A percentile compares a stretch with the other conserved stretches of the same genome.
Conservation (phyloP, 2,329 filamentous ascomycete species). For the Hortaea werneckii region DNA sequence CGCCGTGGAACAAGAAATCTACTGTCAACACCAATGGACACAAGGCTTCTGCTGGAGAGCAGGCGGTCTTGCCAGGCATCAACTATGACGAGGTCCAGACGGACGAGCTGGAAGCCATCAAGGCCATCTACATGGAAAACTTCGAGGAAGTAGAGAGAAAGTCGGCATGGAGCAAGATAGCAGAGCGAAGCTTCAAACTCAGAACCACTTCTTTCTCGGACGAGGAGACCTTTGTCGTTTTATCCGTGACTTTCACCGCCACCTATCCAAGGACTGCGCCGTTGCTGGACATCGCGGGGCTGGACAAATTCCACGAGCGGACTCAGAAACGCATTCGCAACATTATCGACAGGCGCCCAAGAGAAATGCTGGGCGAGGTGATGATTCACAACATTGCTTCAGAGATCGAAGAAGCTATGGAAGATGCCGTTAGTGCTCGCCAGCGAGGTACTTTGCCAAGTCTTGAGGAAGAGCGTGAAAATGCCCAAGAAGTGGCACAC, state of each 20-base stretch:
- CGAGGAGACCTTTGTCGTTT: slow-evolving; percentile 56
- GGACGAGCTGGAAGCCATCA: slow-evolving; percentile 75
- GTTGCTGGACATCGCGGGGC: slow-evolving; percentile 56
- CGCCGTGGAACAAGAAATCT: slow-evolving; percentile 29
- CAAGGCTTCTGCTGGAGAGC: neutral
- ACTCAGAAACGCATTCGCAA: slow-evolving; percentile 61
- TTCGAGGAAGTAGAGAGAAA: slow-evolving; percentile 63
- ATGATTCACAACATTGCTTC: slow-evolving; percentile 55
- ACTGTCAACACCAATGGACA: neutral
- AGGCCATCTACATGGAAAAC: slow-evolving; percentile 84
- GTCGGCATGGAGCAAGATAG: slow-evolving; percentile 81
- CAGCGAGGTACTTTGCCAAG: slow-evolving; percentile 69
- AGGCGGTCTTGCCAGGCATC: slow-evolving; percentile 26
- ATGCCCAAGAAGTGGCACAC: slow-evolving; percentile 64
- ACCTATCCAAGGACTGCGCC: slow-evolving; percentile 84
- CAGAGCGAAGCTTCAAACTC: slow-evolving; percentile 70
- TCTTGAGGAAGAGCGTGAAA: slow-evolving; percentile 77
- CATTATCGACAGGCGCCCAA: slow-evolving; percentile 59
- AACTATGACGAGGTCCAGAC: slow-evolving; percentile 77
- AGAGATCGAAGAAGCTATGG: slow-evolving; percentile 59
- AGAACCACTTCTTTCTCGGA: slow-evolving; percentile 65
- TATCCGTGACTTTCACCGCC: slow-evolving; percentile 74
- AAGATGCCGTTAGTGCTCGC: slow-evolving; percentile 73
- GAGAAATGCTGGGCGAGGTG: slow-evolving; percentile 51
- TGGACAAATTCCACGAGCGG: slow-evolving; percentile 55